Evolutionary conservation across 768 basidiomycete species (phyloP).

Genomic region (Lyophyllum atratum): DNA sequence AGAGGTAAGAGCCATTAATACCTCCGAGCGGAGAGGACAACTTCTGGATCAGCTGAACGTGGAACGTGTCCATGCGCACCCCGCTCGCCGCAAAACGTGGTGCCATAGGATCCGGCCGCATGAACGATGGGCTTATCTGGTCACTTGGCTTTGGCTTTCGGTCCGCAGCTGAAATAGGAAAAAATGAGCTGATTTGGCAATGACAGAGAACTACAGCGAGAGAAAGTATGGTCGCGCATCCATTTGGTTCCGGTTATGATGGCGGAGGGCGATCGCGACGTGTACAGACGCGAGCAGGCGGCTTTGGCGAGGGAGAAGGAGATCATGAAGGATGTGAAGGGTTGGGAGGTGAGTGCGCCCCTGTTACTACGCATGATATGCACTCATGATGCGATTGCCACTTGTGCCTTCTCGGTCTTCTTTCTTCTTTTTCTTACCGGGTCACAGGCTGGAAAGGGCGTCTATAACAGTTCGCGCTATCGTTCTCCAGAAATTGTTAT

Average conservation of each 20-base stretch:
- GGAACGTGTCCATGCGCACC: conserved; percentile 61
- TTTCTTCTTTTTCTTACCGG: conserved; percentile 15
- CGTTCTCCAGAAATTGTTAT: conserved; percentile 43
- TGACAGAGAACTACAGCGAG: conserved; percentile 87
- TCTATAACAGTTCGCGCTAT: conserved; percentile 82
- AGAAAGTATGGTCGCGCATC: conserved; percentile 94
- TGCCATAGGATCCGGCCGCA: conserved; percentile 62
- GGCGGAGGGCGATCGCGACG: conserved; percentile 92
- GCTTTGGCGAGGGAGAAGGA: conserved; percentile 76
- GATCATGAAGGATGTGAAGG: conserved; percentile 93
- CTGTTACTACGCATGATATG: conserved; percentile 19
- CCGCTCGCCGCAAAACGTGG: conserved; percentile 77
- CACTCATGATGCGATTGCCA: conserved; percentile 18
- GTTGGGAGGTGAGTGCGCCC: conserved; percentile 82
- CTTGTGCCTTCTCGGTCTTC: conserved; percentile 25
- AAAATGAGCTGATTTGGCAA: conserved; percentile 45
- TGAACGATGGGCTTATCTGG: conserved; percentile 45
- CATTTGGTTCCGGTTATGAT: conserved; percentile 89
- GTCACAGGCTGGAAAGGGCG: conserved; percentile 77
- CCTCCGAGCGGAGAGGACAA: conserved; percentile 16
- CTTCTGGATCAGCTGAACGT: conserved; percentile 57
- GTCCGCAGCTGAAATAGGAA: conserved; percentile 44
- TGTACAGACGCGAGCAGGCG: conserved; percentile 80
- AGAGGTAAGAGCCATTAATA: conserved; percentile 57
- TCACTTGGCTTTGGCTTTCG: conserved; percentile 35